Base-by-base conservation (phyloP, 1,139 yeast genomes). In the Candida neerlandica region DNA sequence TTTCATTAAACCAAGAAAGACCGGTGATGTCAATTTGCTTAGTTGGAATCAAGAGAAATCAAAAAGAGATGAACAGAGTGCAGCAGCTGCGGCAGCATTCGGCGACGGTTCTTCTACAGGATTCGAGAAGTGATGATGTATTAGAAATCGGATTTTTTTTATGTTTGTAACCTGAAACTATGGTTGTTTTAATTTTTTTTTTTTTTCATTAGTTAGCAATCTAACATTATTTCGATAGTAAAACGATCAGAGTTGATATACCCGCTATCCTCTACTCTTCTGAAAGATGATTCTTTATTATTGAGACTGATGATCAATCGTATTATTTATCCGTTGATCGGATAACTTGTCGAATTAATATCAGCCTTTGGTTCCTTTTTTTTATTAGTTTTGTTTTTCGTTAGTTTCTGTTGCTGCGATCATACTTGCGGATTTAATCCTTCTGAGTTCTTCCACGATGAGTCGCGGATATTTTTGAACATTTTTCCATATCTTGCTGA, bases 11-110 rank as follows among this genome's bases (percentile, higher is more conserved):
- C 95, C 96, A 29, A 76, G 96, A 62, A 83, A 82, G 58, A 75
- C 87, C 3, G 96, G 95, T 7, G 96, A 88, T 64, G 82, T 83
- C 46, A 75, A 81, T 43, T 77, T 86, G 59, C 75, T 88, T 60
- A 82, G 88, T 54, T 88, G 96, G 96, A 86, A 87, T 66, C 78
- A 73, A 59, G 80, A 76, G 45, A 58, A 51, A 27, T 49, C 55
- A 33, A 54, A 51, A 26, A 52, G 58, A 33, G 69, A 65, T 51
- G 66, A 63, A 45, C 51, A 53, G 46, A 51, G 52, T 40, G 55
- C 55, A n/a, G 51, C 54, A 12, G 41, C 47, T 18, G 45, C 50
- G 9, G 40, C 40, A 18, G 40, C 40, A 5, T 37, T 11, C 26
- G 41, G 41, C 12, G 52, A 46, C 27, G 49, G 51, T 12, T 23